A percentile compares a stretch with the other conserved stretches of the same genome.
Evolutionary conservation across 2,329 filamentous ascomycete species (phyloP).

Genomic region (Endocalyx cinctus): DNA sequence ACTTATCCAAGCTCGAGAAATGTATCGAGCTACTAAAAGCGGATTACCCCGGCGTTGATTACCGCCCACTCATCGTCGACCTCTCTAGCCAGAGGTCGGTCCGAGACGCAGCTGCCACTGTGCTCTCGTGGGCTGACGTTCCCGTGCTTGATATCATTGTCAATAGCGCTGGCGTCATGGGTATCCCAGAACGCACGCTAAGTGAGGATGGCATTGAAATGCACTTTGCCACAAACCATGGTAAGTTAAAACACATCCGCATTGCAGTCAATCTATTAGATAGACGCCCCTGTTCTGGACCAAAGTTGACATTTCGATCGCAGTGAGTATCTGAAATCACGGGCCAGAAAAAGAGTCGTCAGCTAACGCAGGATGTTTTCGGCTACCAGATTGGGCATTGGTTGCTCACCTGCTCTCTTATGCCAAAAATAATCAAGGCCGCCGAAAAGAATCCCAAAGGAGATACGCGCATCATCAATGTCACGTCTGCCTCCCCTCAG

Average conservation of each 20-base stretch:
- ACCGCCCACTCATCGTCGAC: constrained; percentile 31
- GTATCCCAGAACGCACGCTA: constrained; percentile 25
- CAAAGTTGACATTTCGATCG: too few species aligned
- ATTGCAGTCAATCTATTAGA: too few species aligned
- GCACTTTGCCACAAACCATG: constrained; percentile 41
- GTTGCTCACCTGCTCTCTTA: constrained; percentile 40
- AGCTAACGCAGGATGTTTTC: too few species aligned
- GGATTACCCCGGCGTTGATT: constrained; percentile 23
- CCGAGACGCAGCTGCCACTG: constrained; percentile 29
- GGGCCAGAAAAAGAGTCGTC: too few species aligned
- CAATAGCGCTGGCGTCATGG: constrained; percentile 42
- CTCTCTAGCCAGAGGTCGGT: constrained; percentile 32
- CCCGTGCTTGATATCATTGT: constrained; percentile 35
- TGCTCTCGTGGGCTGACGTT: constrained; percentile 30
- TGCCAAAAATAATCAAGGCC: constrained; percentile 35
- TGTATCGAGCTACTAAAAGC: constrained; percentile 23
- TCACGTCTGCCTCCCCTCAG: constrained; percentile 27
- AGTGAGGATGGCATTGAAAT: constrained; percentile 37
- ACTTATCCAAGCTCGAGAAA: constrained; percentile 24
- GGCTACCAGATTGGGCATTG: constrained; percentile 44
- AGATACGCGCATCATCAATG: constrained; percentile 34
- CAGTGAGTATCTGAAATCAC: too few species aligned
- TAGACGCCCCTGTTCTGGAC: too few species aligned
- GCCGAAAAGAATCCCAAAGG: constrained; percentile 17
- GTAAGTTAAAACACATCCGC: too few species aligned